Conservation (phyloP, 2,329 filamentous ascomycete species). For the Diaporthe ilicicola region DNA sequence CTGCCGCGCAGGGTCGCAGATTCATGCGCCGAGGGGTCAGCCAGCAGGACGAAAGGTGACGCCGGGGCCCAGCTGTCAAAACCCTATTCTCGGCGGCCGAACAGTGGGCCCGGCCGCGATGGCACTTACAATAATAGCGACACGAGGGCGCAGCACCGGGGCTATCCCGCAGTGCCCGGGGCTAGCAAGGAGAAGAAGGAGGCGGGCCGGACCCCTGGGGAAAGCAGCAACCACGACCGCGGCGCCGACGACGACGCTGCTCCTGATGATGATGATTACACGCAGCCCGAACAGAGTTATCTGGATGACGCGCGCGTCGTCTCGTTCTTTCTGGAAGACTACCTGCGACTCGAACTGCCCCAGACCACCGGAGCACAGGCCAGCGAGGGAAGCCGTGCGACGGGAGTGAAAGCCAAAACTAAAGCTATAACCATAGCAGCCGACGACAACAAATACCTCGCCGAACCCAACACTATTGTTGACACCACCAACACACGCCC, state of each 20-base stretch:
- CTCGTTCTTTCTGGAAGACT: conserved; percentile 44
- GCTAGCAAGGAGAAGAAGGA: conserved; percentile 20
- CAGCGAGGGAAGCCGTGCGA: not conserved
- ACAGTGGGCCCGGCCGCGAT: not conserved
- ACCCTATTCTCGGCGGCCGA: conserved; percentile 13
- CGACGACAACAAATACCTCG: no score
- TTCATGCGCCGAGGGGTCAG: not conserved
- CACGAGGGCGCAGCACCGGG: not conserved
- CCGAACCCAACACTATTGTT: no score
- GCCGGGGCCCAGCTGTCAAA: conserved; percentile 4
- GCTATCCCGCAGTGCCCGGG: no score
- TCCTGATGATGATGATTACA: not conserved
- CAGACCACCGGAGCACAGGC: not conserved
- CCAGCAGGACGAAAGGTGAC: not conserved
- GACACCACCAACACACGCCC: no score
- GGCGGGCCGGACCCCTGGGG: conserved; percentile 8
- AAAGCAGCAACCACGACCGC: not conserved
- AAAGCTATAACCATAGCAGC: no score
- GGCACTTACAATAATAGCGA: not conserved
- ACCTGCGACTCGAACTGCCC: conserved; percentile 29
- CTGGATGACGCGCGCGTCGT: conserved; percentile 42
- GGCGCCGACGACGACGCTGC: not conserved
- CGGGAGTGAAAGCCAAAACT: not conserved
- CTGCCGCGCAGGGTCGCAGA: not conserved
- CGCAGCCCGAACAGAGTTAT: not conserved